Evolutionary conservation across 2,329 filamentous ascomycete species (phyloP), one percentile per base, ranked within the genome.

Genomic region (Camptophora hylomeconis): DNA sequence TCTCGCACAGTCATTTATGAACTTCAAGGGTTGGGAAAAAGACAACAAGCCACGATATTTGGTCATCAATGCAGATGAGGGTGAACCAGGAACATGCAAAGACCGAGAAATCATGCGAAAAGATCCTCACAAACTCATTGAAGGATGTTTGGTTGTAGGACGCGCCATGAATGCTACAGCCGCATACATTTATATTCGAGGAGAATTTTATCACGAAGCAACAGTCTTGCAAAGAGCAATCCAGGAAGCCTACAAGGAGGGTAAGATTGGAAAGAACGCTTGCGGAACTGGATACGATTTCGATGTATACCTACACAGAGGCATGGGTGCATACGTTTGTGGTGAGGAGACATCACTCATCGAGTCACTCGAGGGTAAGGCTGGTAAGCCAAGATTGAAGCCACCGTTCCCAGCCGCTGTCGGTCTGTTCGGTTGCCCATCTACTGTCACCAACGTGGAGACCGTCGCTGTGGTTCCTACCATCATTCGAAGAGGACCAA

Each of bases 71-170:
- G 89, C 89, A 45, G 89, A 98, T 57, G 89, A 98, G 65, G 89
- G 89, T 51, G 89, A 98, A 62, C 89, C 89, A 17, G 89, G 89
- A 57, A 98, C 89, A 30, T 98, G 89, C 76, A 98, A 98, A 67
- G 89, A 98, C 60, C 79, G 89, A 53, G 89, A 98, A 60, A 98
- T 98, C 46, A 98, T 98, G 89, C 84, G 89, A 61, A 98, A 98
- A 65, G 89, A 98, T 57, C 89, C 89, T 39, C 89, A 98, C 69
- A 98, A 98, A 71, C 80, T 98, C 42, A 68, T 98, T 52, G 89
- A 98, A 64, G 89, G 89, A 54, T 98, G 89, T 60, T 68, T 98
- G 41, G 79, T 98, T 26, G 84, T 89, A 44, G 89, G 89, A 29
- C 80, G 89, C 53, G 86, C 89, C 52, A 98, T 98, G 89, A 98